Evolutionary conservation across 441 rosid species (phyloP).

Genomic region (Gossypium aridum): DNA sequence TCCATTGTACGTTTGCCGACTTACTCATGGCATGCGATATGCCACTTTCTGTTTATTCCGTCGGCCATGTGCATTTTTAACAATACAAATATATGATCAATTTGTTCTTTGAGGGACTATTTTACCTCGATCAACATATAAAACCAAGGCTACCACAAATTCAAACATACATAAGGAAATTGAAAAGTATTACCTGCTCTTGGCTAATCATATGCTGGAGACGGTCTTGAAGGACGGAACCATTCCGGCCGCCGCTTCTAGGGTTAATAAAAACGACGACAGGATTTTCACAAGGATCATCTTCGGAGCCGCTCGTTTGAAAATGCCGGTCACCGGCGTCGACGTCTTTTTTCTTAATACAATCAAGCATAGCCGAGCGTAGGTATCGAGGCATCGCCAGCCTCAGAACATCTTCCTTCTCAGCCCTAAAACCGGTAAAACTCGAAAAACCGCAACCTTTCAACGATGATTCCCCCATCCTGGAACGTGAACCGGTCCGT

Average conservation of each 20-base stretch:
- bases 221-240: constrained; percentile 70
- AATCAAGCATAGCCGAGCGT: constrained; percentile 56
- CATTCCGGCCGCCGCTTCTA: constrained; percentile 81
- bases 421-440: constrained; percentile 54
- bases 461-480: constrained; percentile 45
- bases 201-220: constrained; percentile 72
- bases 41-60: too few relatives aligned
- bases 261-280: constrained; percentile 79
- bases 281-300: constrained; percentile 42
- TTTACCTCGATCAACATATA: not conserved
- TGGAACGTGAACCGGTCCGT: constrained; percentile 45
- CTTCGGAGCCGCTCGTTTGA: constrained; percentile 16
- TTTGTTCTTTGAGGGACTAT: too few relatives aligned
- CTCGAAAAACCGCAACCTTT: constrained; percentile 54
- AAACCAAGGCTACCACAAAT: not conserved
- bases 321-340: constrained; percentile 27
- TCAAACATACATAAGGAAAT: not conserved
- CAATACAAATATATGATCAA: too few relatives aligned
- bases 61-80: too few relatives aligned
- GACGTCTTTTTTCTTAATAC: constrained; percentile 44
- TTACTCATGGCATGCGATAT: too few relatives aligned
- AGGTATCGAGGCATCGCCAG: constrained; percentile 64
- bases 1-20: too few relatives aligned
- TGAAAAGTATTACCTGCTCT: constrained; percentile 54
- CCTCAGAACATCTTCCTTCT: constrained; percentile 58